phyloP scores from a whole-genome alignment of 352 stramenopile genomes.

The Phytophthora cactorum region DNA sequence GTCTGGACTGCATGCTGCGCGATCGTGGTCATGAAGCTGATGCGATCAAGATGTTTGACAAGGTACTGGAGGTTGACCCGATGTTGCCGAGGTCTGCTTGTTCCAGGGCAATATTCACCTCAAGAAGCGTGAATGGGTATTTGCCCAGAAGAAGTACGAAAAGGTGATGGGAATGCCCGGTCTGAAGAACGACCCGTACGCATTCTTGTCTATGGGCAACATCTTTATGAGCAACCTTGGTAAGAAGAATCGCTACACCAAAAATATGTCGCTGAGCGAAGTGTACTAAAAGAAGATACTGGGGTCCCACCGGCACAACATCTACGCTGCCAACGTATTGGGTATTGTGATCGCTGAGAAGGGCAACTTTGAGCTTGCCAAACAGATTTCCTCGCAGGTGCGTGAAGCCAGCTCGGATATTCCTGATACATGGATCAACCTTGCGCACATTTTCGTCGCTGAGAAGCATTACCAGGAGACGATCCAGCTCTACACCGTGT shows the following conservation, averaged over 20 bases:
- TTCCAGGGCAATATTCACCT: constrained; percentile 97
- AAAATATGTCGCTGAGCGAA: constrained; percentile 95
- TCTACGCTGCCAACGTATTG: constrained; percentile 97
- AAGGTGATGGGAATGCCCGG: constrained; percentile 95
- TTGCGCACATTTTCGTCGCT: constrained; percentile 97
- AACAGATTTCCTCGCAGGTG: constrained; percentile 97
- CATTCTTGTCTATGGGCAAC: constrained; percentile 97
- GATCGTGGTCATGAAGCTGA: constrained; percentile 93
- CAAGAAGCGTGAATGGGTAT: constrained; percentile 94
- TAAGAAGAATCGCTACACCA: constrained; percentile 95
- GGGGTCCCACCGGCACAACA: constrained; percentile 92
- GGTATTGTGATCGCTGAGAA: constrained; percentile 98
- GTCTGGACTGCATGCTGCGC: constrained; percentile 93
- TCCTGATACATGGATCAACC: constrained; percentile 96
- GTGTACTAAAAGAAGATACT: constrained; percentile 97
- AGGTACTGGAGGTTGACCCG: constrained; percentile 91
- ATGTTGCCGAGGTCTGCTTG: constrained; percentile 92
- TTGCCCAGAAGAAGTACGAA: constrained; percentile 95
- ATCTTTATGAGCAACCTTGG: constrained; percentile 99
- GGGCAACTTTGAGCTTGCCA: constrained; percentile 95
- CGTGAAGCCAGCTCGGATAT: constrained; percentile 96
- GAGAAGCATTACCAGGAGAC: constrained; percentile 96
- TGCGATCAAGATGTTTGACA: constrained; percentile 92
- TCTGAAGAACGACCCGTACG: constrained; percentile 96
- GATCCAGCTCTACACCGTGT: constrained; percentile 96